Percentiles rank a stretch among this genome's conserved stretches.
phyloP scores from a whole-genome alignment of 495 filamentous ascomycete species.

The Aspergillus funiculosus region DNA sequence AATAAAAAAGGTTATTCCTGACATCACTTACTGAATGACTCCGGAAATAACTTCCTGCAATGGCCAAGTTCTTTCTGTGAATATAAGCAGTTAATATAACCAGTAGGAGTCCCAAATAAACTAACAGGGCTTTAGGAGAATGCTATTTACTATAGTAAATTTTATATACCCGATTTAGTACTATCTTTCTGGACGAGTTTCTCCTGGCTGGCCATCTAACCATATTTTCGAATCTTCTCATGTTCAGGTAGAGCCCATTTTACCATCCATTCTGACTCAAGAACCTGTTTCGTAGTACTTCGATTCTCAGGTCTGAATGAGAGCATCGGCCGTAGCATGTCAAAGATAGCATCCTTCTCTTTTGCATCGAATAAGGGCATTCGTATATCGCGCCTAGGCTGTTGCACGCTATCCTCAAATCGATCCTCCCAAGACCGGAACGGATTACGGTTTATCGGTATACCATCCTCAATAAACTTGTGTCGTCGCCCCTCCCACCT shows the following conservation, averaged over 20 bases:
- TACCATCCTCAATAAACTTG: conserved; percentile 19
- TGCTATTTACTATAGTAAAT: too few relatives aligned
- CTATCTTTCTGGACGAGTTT: too few relatives aligned
- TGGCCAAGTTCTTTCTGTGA: too few relatives aligned
- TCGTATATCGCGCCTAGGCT: conserved; percentile 14
- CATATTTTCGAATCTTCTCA: conserved; percentile 21
- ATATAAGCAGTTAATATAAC: too few relatives aligned
- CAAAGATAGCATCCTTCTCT: conserved; percentile 31
- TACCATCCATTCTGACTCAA: conserved; percentile 36
- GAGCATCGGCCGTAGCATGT: conserved; percentile 39
- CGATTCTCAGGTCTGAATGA: conserved; percentile 34
- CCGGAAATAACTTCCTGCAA: too few relatives aligned
- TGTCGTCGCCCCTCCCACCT: conserved; percentile 16
- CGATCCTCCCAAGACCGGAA: conserved; percentile 24
- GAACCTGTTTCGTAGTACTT: conserved; percentile 27
- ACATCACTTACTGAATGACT: too few relatives aligned
- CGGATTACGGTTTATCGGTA: conserved; percentile 18
- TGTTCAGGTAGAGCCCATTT: conserved; percentile 38
- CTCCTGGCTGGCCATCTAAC: too few relatives aligned
- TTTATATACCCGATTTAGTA: too few relatives aligned
- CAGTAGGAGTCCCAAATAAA: too few relatives aligned
- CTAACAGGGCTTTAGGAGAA: too few relatives aligned
- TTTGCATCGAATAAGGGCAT: conserved; percentile 19
- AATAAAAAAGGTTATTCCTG: too few relatives aligned
- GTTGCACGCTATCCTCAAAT: conserved; percentile 26